Conservation (phyloP, 768 basidiomycete genomes). For the Russula sp. region DNA sequence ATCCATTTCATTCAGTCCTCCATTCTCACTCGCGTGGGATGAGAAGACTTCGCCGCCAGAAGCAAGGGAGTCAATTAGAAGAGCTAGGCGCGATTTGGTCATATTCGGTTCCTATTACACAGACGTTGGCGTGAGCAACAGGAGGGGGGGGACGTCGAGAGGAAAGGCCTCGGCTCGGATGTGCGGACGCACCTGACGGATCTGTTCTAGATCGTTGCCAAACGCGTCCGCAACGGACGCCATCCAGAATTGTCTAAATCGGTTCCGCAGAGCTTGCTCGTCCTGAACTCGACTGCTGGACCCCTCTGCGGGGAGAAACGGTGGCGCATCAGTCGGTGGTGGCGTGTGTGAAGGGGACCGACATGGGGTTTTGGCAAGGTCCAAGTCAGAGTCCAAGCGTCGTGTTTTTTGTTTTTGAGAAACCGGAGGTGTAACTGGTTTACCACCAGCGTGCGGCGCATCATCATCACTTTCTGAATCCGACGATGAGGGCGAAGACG, state of each 20-base stretch:
- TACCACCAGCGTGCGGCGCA: background rate
- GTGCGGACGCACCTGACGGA: constrained; percentile 54
- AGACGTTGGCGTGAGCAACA: background rate
- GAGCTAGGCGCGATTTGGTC: constrained; percentile 53
- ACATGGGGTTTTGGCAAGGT: constrained; percentile 3
- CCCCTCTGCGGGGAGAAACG: constrained; percentile 42
- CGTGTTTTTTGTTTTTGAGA: background rate
- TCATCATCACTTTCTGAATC: constrained; percentile 18
- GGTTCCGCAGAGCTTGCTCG: constrained; percentile 53
- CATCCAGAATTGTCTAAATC: constrained; percentile 86
- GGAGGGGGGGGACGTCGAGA: too few relatives aligned
- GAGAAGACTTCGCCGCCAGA: constrained; percentile 70
- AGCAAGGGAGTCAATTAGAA: constrained; percentile 78
- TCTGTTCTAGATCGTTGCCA: constrained; percentile 73
- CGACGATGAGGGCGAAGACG: constrained; percentile 19
- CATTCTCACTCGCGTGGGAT: constrained; percentile 24
- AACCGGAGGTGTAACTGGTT: background rate
- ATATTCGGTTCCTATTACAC: constrained; percentile 53
- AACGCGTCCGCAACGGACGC: constrained; percentile 73
- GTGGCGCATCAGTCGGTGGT: constrained; percentile 37
- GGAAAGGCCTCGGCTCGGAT: background rate
- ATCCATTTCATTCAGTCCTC: constrained; percentile 60
- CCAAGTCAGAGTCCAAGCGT: background rate
- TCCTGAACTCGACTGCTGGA: constrained; percentile 30
- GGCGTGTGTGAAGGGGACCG: constrained; percentile 30